Conservation (phyloP, 192 early-diverging fungal species). For the Linnemannia exigua region DNA sequence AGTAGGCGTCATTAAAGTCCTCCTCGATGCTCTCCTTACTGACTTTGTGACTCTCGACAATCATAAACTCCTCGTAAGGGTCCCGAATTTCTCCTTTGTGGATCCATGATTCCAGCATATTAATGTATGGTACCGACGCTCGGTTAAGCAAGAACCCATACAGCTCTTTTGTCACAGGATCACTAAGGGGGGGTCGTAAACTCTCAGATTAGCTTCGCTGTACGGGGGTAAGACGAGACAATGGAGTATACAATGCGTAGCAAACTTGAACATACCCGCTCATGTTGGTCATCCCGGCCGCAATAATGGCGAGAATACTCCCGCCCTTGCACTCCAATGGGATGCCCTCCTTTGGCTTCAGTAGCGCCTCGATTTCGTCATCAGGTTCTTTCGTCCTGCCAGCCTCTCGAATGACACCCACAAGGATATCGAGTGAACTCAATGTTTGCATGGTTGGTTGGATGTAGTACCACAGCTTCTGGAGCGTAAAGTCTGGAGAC, state of each 20-base stretch:
- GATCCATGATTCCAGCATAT: slow-evolving; percentile 92
- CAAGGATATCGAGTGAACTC: slow-evolving; percentile 61
- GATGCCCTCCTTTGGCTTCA: slow-evolving; percentile 60
- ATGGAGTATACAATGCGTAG: not conserved
- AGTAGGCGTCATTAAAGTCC: slow-evolving; percentile 89
- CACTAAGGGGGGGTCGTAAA: slow-evolving; percentile 58
- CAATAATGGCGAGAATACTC: slow-evolving; percentile 81
- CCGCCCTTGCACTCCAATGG: slow-evolving; percentile 80
- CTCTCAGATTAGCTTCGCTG: not conserved
- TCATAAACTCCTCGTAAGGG: slow-evolving; percentile 93
- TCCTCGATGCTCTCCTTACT: slow-evolving; percentile 73
- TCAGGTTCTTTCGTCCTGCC: slow-evolving; percentile 41
- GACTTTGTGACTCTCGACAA: slow-evolving; percentile 76
- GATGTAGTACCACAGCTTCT: slow-evolving; percentile 93
- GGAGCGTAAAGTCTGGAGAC: slow-evolving; percentile 84
- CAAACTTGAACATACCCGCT: slow-evolving; percentile 68
- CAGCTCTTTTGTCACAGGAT: slow-evolving; percentile 78
- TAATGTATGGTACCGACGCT: slow-evolving; percentile 85
- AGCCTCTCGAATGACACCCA: slow-evolving; percentile 54
- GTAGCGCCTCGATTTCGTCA: slow-evolving; percentile 62
- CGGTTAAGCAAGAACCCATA: slow-evolving; percentile 85
- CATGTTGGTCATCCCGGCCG: slow-evolving; percentile 74
- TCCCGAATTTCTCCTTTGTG: slow-evolving; percentile 91
- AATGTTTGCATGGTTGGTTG: slow-evolving; percentile 79
- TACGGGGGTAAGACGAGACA: not conserved